A percentile compares a stretch with the other conserved stretches of the same genome.
Conservation (phyloP, 108 stramenopile species). For the Licmophora abbreviata region DNA sequence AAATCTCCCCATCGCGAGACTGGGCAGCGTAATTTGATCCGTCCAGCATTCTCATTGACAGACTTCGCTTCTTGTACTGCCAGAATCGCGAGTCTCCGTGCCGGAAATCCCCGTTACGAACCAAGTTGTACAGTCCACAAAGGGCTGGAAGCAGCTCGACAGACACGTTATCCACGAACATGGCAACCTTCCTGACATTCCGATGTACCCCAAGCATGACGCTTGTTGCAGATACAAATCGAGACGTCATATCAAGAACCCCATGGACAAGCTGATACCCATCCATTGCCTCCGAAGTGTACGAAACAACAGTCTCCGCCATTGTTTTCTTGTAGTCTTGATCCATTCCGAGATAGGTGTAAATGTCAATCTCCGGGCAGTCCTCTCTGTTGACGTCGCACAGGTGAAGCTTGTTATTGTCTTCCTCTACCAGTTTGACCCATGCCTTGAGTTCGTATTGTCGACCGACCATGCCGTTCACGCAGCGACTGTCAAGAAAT, state of each 20-base stretch:
- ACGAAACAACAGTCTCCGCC: background rate
- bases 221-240: background rate
- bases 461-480: background rate
- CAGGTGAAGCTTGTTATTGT: background rate
- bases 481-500: background rate
- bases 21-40: too few relatives aligned
- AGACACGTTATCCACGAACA: background rate
- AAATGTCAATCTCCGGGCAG: background rate
- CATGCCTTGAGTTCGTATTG: background rate
- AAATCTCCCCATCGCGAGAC: too few relatives aligned
- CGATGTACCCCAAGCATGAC: background rate
- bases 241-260: background rate
- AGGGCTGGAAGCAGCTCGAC: background rate
- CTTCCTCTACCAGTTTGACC: background rate
- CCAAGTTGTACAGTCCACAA: background rate
- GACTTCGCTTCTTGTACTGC: background rate
- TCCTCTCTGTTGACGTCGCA: background rate
- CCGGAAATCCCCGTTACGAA: background rate
- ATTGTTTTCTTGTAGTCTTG: background rate
- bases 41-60: too few relatives aligned
- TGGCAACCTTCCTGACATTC: background rate
- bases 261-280: background rate
- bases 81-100: background rate
- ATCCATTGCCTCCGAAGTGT: background rate
- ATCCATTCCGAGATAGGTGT: background rate